A percentile compares a stretch with the other conserved stretches of the same genome.
phyloP scores from a whole-genome alignment of 768 basidiomycete genomes.

The Termitomyces sp. region DNA sequence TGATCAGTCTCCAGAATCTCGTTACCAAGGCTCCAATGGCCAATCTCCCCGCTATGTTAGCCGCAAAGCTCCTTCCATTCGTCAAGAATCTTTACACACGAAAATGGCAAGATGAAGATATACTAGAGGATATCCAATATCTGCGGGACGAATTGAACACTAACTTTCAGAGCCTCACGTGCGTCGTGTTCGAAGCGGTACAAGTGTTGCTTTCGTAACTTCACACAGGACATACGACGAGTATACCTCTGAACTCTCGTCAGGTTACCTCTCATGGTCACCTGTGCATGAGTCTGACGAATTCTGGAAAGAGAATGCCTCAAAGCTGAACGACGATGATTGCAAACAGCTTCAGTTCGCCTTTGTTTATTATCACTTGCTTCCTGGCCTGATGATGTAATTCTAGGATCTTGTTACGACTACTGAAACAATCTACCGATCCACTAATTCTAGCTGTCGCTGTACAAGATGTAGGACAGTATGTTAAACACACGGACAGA shows the following conservation, averaged over 20 bases:
- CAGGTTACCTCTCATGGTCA: conserved; percentile 92
- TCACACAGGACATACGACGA: conserved; percentile 88
- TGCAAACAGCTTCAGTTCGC: conserved; percentile 79
- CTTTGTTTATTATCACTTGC: neutral
- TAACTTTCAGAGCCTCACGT: conserved; percentile 91
- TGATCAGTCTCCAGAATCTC: conserved; percentile 61
- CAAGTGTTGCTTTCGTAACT: neutral
- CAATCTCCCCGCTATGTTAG: conserved; percentile 94
- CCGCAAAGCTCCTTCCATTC: conserved; percentile 82
- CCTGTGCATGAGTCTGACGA: conserved; percentile 95
- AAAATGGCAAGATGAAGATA: conserved; percentile 95
- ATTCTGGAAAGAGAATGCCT: conserved; percentile 97
- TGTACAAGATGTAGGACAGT: conserved; percentile 90
- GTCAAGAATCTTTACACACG: conserved; percentile 77
- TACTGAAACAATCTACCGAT: conserved; percentile 70
- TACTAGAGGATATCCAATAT: conserved; percentile 87
- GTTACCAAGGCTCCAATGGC: conserved; percentile 81
- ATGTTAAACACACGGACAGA: conserved; percentile 86
- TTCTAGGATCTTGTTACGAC: conserved; percentile 67
- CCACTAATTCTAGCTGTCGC: conserved; percentile 86
- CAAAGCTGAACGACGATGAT: conserved; percentile 81
- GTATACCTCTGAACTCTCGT: conserved; percentile 85
- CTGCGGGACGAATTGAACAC: conserved; percentile 81
- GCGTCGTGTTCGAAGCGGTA: conserved; percentile 23
- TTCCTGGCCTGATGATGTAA: neutral